Conservation (phyloP, 1,284 basidiomycete genomes). For the Naganishia sp. region DNA sequence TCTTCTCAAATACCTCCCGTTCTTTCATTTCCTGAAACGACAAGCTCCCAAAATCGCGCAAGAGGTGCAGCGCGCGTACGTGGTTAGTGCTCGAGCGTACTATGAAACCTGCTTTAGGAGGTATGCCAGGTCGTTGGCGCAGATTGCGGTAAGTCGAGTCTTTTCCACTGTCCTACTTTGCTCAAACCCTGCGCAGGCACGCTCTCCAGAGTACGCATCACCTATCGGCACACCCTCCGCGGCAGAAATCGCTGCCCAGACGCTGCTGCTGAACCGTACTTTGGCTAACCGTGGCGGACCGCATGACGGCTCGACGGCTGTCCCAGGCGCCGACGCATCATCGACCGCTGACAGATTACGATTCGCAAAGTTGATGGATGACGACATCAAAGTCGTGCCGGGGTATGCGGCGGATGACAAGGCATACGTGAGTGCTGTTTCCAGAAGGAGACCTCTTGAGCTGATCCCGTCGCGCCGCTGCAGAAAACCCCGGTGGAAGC, state of each 20-base stretch:
- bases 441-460: background rate
- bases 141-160: constrained; percentile 64
- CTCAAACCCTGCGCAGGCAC: constrained; percentile 23
- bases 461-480: constrained; percentile 9
- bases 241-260: constrained; percentile 38
- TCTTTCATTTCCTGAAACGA: constrained; percentile 82
- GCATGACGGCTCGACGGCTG: background rate
- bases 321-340: background rate
- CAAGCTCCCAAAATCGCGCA: constrained; percentile 79
- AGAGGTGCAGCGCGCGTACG: constrained; percentile 87
- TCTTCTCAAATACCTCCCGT: constrained; percentile 76
- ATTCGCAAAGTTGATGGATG: constrained; percentile 62
- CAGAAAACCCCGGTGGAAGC: constrained; percentile 83
- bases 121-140: constrained; percentile 78
- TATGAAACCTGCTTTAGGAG: constrained; percentile 94
- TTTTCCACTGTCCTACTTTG: background rate
- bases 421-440: constrained; percentile 63
- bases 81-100: constrained; percentile 79
- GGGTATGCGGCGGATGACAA: constrained; percentile 86
- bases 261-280: constrained; percentile 20
- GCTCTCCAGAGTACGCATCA: constrained; percentile 46
- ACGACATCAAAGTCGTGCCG: constrained; percentile 61
- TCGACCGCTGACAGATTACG: constrained; percentile 56
- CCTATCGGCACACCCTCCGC: constrained; percentile 44
- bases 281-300: background rate